Percentiles rank a stretch among this genome's conserved stretches.
Conservation (phyloP, 2,329 filamentous ascomycete genomes). For the Colletotrichum sp. region DNA sequence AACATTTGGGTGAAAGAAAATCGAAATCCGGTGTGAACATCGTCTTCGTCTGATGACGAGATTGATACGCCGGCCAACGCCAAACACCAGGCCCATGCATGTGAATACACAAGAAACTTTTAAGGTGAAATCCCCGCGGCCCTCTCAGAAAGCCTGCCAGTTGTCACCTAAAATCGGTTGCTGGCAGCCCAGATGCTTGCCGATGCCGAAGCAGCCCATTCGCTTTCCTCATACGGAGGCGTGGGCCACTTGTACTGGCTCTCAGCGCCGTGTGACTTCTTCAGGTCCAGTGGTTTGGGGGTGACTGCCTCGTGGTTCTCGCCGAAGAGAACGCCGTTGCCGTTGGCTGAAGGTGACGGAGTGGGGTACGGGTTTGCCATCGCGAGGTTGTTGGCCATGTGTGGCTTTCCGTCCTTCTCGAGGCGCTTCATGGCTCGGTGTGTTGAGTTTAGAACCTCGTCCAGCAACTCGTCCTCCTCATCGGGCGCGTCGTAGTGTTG, state of each 20-base stretch:
- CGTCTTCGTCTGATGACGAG: neutral
- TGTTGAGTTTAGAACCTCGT: constrained; percentile 83
- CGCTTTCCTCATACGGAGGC: constrained; percentile 90
- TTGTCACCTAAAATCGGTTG: constrained; percentile 58
- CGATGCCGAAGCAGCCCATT: constrained; percentile 86
- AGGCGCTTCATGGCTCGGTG: constrained; percentile 76
- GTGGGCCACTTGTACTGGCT: constrained; percentile 83
- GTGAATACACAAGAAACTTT: constrained; percentile 19
- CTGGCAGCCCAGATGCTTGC: constrained; percentile 81
- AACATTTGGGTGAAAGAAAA: constrained; percentile 22
- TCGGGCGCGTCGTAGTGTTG: constrained; percentile 93
- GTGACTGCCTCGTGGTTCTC: constrained; percentile 65
- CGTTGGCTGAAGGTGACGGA: constrained; percentile 80
- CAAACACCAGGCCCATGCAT: constrained; percentile 23
- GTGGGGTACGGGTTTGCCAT: constrained; percentile 69
- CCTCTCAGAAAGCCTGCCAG: neutral
- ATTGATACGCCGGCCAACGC: constrained; percentile 13
- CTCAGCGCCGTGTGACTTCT: constrained; percentile 49
- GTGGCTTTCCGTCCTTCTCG: constrained; percentile 59
- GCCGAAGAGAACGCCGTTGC: constrained; percentile 77
- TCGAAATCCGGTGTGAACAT: constrained; percentile 13
- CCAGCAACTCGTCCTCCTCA: constrained; percentile 94
- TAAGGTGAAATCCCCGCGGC: neutral
- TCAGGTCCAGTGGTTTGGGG: constrained; percentile 75
- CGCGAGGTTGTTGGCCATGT: constrained; percentile 68